Evolutionary conservation across 768 basidiomycete species (phyloP), one percentile per base, ranked within the genome.

Genomic region (Pleurotus sapidus): DNA sequence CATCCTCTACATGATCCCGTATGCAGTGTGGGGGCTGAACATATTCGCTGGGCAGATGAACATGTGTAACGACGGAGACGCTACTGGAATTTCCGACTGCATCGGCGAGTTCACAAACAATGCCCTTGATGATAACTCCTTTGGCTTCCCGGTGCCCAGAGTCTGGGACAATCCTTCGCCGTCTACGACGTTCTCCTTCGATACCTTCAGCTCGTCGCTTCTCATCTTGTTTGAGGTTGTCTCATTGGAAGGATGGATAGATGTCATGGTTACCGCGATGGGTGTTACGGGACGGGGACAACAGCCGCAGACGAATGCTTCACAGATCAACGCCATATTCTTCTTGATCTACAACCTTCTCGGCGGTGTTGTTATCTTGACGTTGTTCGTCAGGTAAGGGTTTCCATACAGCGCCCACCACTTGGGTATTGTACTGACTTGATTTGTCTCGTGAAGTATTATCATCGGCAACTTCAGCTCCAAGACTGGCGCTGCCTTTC

Each of bases 191-290:
- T 98, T 94, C 74, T 89, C 88, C 2, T 98, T 98, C 66, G 96
- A 98, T 71, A 84, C 77, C 12, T 98, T 98, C 72, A 78, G 83
- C 5, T 74, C 87, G 3, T 89, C 93, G 0, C 75, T 98, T 40
- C 80, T 98, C 54, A 97, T 98, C 65, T 80, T 98, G 1, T 98
- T 97, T 64, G 96, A 98, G 72, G 94, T 96, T 62, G 93, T 98
- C 20, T 96, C 95, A 0, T 74, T 97, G 49, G 95, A 96, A 72
- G 96, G 96, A 2, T 98, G 95, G 96, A 82, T 91, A n/a, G 93
- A 95, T 66, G 96, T 95, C 49, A 89, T 97, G 89, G 74, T 72
- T 38, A 80, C 87, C 23, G 88, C 88, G 1, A 90, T 90, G 69
- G 84, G 86, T 60, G 89, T 97, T 61, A 87, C 83, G 1, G 91